phyloP scores from a whole-genome alignment of 78 protist species.

The Cavenderia fasciculata region DNA sequence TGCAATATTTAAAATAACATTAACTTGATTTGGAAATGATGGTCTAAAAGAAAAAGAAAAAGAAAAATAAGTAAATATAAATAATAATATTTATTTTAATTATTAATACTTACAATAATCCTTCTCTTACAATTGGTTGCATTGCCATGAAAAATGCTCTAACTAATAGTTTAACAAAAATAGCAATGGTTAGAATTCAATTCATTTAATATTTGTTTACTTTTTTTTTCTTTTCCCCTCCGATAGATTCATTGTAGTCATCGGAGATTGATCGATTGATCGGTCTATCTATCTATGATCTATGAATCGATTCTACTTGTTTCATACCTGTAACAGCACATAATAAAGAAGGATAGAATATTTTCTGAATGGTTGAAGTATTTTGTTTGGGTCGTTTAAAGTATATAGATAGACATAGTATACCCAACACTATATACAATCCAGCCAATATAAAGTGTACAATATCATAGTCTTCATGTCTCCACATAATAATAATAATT shows the following conservation, averaged over 20 bases:
- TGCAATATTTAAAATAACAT: conserved; percentile 22
- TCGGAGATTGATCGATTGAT: too few species aligned
- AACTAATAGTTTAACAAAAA: conserved; percentile 2
- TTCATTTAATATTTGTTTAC: neutral
- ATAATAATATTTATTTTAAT: too few species aligned
- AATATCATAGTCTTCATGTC: conserved; percentile 8
- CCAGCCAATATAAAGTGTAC: conserved; percentile 19
- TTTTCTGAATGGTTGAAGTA: neutral
- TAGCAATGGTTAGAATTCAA: neutral
- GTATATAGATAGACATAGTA: conserved; percentile 6
- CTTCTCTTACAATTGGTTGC: conserved; percentile 56
- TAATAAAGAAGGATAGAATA: conserved; percentile 47
- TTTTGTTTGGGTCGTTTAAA: conserved; percentile 20
- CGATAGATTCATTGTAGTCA: too few species aligned
- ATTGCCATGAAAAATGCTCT: conserved; percentile 49
- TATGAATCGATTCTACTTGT: too few species aligned
- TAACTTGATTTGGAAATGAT: conserved; percentile 66
- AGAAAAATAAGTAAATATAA: too few species aligned
- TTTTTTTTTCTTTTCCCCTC: neutral
- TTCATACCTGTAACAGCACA: conserved; percentile 47
- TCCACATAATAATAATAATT: too few species aligned
- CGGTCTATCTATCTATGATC: too few species aligned
- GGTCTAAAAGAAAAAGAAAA: too few species aligned
- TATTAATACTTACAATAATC: neutral
- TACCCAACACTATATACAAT: neutral